Evolutionary conservation across 164 flowering plant genomes (phyloP).

Genomic region (Cinnamomum micranthum): DNA sequence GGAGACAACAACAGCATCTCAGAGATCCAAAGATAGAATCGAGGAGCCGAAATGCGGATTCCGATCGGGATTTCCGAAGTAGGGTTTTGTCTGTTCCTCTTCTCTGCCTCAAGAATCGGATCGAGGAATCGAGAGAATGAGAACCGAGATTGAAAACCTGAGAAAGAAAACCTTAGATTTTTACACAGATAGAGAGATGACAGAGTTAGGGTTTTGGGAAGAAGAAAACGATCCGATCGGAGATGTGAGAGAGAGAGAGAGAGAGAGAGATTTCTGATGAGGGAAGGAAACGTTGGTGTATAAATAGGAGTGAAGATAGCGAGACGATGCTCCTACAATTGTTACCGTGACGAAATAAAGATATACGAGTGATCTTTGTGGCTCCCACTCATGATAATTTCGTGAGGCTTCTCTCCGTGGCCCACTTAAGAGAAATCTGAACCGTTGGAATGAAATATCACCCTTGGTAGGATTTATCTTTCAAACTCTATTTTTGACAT

Average conservation of each 20-base stretch:
- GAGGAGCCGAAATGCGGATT: neutral
- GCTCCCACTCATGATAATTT: too few relatives aligned
- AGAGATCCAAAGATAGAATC: neutral
- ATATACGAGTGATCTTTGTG: too few relatives aligned
- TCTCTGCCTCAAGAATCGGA: constrained; percentile 3
- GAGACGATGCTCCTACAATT: too few relatives aligned
- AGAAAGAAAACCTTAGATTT: neutral
- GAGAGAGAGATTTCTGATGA: constrained; percentile 1
- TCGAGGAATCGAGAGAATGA: neutral
- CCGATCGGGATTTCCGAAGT: neutral
- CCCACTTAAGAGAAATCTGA: too few relatives aligned
- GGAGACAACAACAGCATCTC: neutral
- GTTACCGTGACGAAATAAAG: too few relatives aligned
- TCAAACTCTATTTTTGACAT: too few relatives aligned
- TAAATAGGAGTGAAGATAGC: too few relatives aligned
- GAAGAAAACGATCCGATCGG: constrained; percentile 2
- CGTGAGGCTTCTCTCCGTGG: too few relatives aligned
- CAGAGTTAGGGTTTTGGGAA: neutral
- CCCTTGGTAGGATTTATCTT: too few relatives aligned
- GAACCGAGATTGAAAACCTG: neutral
- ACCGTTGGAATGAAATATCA: too few relatives aligned
- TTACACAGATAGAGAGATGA: neutral
- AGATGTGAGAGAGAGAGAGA: neutral
- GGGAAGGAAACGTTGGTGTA: neutral
- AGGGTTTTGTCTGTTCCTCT: neutral